A percentile compares a stretch with the other conserved stretches of the same genome.
These are phyloP conservation scores for Jackrogersella minutella DNA, from an alignment of 495 filamentous ascomycete genomes.

Conservation along the genomic window DNA sequence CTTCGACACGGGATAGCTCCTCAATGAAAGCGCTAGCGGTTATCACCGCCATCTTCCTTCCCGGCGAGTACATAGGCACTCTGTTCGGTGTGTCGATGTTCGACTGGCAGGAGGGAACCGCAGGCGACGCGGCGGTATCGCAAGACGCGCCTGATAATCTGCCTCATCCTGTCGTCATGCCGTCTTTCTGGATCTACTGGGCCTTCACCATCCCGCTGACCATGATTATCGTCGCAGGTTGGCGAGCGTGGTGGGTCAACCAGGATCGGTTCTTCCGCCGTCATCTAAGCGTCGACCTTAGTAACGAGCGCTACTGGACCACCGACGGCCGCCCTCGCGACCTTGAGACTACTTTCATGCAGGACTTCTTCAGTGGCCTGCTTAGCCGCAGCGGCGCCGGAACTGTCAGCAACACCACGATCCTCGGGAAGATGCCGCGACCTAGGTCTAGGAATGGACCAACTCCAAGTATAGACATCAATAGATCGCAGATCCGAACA, in stretches of 20 bases:
- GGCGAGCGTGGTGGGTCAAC: constrained; percentile 50
- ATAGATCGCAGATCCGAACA: constrained; percentile 7
- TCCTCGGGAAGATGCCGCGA: constrained; percentile 27
- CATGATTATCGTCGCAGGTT: constrained; percentile 39
- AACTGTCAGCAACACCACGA: constrained; percentile 33
- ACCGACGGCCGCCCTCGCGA: constrained; percentile 43
- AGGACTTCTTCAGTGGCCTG: constrained; percentile 46
- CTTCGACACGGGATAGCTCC: constrained; percentile 46
- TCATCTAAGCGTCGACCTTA: constrained; percentile 45
- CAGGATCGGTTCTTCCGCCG: constrained; percentile 47
- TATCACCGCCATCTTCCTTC: constrained; percentile 47
- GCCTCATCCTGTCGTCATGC: constrained; percentile 41
- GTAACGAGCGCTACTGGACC: constrained; percentile 49
- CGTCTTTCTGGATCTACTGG: constrained; percentile 50
- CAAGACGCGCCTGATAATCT: constrained; percentile 25
- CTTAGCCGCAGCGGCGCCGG: constrained; percentile 38
- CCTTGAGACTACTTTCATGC: constrained; percentile 44
- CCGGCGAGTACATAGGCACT: constrained; percentile 48
- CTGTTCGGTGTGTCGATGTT: constrained; percentile 49
- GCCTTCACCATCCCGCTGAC: constrained; percentile 46
- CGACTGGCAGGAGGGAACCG: constrained; percentile 40
- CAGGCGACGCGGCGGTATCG: constrained; percentile 35
- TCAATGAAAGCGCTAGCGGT: constrained; percentile 49
- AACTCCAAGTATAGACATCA: constrained; percentile 5
- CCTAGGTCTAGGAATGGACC: constrained; percentile 5